Percentiles rank a stretch among this genome's conserved stretches.
These are phyloP conservation scores for Microdochium trichocladiopsis DNA, from an alignment of 2,329 filamentous ascomycete genomes.

Conservation along the genomic window DNA sequence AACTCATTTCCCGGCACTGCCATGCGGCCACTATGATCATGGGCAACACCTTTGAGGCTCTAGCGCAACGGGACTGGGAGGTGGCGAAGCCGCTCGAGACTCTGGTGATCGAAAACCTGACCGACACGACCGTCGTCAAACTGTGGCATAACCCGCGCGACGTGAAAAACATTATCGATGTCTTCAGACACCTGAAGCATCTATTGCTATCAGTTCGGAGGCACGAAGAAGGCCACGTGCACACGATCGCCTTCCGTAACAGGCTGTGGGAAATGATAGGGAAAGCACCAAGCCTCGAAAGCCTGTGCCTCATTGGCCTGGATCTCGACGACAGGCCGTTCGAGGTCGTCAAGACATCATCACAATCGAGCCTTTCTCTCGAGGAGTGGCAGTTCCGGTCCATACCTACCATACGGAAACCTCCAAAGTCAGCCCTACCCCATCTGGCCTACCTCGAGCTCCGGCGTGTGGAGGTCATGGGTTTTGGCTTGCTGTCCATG, in stretches of 20 bases:
- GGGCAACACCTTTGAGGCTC: slow-evolving; percentile 41
- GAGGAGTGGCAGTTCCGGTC: slow-evolving; percentile 32
- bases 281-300: slow-evolving; percentile 34
- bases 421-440: slow-evolving; percentile 24
- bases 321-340: slow-evolving; percentile 30
- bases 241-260: slow-evolving; percentile 30
- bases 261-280: slow-evolving; percentile 43
- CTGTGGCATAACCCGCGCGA: slow-evolving; percentile 46
- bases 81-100: slow-evolving; percentile 34
- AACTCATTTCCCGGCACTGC: slow-evolving; percentile 37
- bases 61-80: slow-evolving; percentile 32
- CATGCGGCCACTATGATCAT: slow-evolving; percentile 42
- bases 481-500: slow-evolving; percentile 24
- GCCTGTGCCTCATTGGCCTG: slow-evolving; percentile 39
- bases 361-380: slow-evolving; percentile 23
- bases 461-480: slow-evolving; percentile 30
- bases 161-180: slow-evolving; percentile 37
- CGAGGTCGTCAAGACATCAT: slow-evolving; percentile 28
- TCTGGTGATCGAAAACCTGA: slow-evolving; percentile 42
- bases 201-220: slow-evolving; percentile 39
- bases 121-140: slow-evolving; percentile 37
- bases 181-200: slow-evolving; percentile 32
- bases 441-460: slow-evolving; percentile 36
- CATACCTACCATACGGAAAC: slow-evolving; percentile 21
- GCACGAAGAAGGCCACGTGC: slow-evolving; percentile 27